phyloP scores from a whole-genome alignment of 305 asterid genomes.

The Plantago coronopus region DNA sequence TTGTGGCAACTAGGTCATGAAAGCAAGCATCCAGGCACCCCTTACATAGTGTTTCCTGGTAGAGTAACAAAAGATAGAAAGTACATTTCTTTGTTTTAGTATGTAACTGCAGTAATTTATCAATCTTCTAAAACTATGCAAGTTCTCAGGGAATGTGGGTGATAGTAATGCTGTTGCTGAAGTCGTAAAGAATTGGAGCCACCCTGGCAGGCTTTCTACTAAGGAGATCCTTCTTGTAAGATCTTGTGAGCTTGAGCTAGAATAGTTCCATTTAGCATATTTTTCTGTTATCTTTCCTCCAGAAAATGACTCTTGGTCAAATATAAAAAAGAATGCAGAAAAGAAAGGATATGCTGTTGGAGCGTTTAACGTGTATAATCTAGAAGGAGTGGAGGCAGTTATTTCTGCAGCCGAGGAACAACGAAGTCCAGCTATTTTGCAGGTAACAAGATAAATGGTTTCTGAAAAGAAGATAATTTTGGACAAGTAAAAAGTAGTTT shows the following conservation, averaged over 20 bases:
- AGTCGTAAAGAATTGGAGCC: constrained; percentile 75
- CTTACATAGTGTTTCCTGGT: constrained; percentile 96
- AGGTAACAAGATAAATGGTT: constrained; percentile 38
- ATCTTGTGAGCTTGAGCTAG: constrained; percentile 18
- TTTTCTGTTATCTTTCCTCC: neutral
- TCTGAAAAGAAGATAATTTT: neutral
- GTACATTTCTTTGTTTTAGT: constrained; percentile 9
- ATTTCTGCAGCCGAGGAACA: constrained; percentile 91
- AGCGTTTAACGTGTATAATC: constrained; percentile 84
- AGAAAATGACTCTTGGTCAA: constrained; percentile 26
- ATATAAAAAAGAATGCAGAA: constrained; percentile 67
- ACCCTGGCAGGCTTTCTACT: constrained; percentile 65
- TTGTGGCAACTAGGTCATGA: constrained; percentile 94
- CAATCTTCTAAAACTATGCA: constrained; percentile 21
- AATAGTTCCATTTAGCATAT: constrained; percentile 8
- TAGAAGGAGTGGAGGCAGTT: constrained; percentile 95
- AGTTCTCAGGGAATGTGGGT: constrained; percentile 85
- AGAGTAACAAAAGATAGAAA: constrained; percentile 17
- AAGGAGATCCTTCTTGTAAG: constrained; percentile 81
- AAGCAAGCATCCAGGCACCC: constrained; percentile 91
- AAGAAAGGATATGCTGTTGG: constrained; percentile 88
- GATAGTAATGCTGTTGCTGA: constrained; percentile 84
- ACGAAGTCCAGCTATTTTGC: constrained; percentile 89
- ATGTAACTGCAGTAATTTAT: constrained; percentile 4
- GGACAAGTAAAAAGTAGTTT: constrained; percentile 4